These are phyloP conservation scores for Melanogaster broomeanus DNA, from an alignment of 768 basidiomycete genomes.

Conservation along the genomic window DNA sequence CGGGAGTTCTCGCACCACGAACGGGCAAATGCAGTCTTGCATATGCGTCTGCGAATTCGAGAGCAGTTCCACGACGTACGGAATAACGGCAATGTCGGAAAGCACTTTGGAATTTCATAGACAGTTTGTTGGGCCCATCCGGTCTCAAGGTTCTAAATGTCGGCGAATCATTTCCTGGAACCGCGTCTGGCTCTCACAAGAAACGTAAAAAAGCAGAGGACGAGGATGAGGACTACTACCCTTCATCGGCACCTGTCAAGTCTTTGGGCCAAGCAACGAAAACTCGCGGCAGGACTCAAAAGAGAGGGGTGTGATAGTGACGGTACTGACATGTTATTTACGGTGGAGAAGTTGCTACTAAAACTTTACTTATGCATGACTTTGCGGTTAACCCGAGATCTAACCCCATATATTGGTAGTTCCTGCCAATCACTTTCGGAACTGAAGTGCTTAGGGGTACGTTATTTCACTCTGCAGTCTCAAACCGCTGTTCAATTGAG, in stretches of 20 bases:
- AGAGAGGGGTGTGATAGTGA: constrained; percentile 6
- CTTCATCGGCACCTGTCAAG: constrained; percentile 44
- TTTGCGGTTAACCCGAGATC: no score
- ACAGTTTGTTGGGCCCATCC: constrained; percentile 38
- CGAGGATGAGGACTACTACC: constrained; percentile 49
- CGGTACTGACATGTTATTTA: neutral
- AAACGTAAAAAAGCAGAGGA: constrained; percentile 33
- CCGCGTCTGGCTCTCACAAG: constrained; percentile 20
- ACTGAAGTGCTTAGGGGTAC: no score
- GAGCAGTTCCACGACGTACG: constrained; percentile 63
- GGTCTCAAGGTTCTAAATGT: constrained; percentile 31
- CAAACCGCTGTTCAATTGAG: no score
- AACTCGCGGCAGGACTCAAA: constrained; percentile 43
- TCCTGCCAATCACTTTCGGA: no score
- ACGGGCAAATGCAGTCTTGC: constrained; percentile 54
- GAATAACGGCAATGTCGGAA: constrained; percentile 55
- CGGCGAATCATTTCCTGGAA: constrained; percentile 12
- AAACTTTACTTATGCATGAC: no score
- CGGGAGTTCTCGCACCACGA: constrained; percentile 42
- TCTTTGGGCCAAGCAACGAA: constrained; percentile 39
- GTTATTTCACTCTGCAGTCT: no score
- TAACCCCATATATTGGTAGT: no score
- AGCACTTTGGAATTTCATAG: constrained; percentile 59
- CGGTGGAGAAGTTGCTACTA: neutral
- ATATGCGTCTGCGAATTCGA: constrained; percentile 59